Conservation (phyloP, 139 green algal genomes). For the Chlorella ohadii region DNA sequence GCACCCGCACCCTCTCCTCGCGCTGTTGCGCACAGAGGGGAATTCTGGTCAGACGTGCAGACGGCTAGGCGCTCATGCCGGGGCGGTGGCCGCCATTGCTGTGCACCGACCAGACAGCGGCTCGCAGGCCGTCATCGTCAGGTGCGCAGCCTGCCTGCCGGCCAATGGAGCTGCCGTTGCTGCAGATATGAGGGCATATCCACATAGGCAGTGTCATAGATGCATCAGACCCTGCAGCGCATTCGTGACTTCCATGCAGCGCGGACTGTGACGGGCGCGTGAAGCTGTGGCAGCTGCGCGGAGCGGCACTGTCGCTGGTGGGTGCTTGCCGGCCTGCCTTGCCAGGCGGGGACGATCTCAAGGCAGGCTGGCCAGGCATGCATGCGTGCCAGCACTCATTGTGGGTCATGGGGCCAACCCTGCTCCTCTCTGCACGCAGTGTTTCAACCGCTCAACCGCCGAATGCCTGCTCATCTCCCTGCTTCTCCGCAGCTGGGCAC, state of each 20-base stretch:
- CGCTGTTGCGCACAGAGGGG: not conserved
- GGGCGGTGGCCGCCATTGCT: not conserved
- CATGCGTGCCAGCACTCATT: too few species aligned
- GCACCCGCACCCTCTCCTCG: not conserved
- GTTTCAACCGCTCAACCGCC: not conserved
- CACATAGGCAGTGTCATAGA: too few species aligned
- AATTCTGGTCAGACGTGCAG: not conserved
- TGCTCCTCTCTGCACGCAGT: too few species aligned
- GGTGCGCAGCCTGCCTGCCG: too few species aligned
- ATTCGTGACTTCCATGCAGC: too few species aligned
- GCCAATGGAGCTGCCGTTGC: too few species aligned
- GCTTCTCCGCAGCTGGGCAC: not conserved
- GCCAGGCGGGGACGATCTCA: too few species aligned
- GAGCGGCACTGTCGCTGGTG: not conserved
- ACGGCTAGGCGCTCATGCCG: not conserved
- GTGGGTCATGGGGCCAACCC: too few species aligned
- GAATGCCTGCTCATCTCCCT: not conserved
- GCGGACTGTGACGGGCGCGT: not conserved
- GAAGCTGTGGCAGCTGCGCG: conserved; percentile 7
- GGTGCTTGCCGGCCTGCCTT: not conserved
- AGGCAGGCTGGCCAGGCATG: too few species aligned
- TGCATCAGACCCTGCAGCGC: too few species aligned
- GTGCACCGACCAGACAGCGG: not conserved
- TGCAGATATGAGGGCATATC: too few species aligned
- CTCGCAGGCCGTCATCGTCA: not conserved